Percentiles rank a stretch among this genome's conserved stretches.
Conservation (phyloP, 192 early-diverging fungal genomes). For the Mortierella alpina region DNA sequence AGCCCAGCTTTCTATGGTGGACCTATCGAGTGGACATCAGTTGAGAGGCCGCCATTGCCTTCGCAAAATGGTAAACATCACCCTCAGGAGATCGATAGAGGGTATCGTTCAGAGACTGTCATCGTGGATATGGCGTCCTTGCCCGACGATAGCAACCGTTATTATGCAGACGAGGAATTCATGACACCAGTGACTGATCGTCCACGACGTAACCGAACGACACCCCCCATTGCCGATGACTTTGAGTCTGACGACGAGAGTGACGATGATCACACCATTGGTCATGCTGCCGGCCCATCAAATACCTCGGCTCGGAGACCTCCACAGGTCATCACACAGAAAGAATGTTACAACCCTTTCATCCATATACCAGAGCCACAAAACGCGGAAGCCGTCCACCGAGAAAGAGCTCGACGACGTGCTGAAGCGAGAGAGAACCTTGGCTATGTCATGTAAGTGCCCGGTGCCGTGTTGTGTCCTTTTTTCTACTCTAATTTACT, state of each 20-base stretch:
- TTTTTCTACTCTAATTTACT: too few species aligned
- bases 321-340: background rate
- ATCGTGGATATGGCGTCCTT: background rate
- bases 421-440: slow-evolving; percentile 12
- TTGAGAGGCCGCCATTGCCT: too few species aligned
- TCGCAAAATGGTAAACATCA: too few species aligned
- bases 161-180: too few species aligned
- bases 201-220: too few species aligned
- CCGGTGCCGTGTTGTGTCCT: background rate
- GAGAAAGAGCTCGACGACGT: slow-evolving; percentile 4
- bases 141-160: too few species aligned
- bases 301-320: background rate
- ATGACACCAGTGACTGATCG: too few species aligned
- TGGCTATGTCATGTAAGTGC: slow-evolving; percentile 15
- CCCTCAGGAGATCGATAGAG: slow-evolving; percentile 4
- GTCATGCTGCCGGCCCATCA: background rate
- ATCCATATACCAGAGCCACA: background rate
- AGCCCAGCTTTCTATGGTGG: background rate
- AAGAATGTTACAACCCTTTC: background rate
- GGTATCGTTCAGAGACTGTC: slow-evolving; percentile 10
- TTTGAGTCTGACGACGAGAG: background rate
- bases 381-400: background rate
- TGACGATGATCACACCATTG: background rate
- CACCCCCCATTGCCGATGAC: too few species aligned
- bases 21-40: too few species aligned